phyloP scores from a whole-genome alignment of 371 early-diverging fungal genomes.

The Rhizoclosmatium hyalinum region DNA sequence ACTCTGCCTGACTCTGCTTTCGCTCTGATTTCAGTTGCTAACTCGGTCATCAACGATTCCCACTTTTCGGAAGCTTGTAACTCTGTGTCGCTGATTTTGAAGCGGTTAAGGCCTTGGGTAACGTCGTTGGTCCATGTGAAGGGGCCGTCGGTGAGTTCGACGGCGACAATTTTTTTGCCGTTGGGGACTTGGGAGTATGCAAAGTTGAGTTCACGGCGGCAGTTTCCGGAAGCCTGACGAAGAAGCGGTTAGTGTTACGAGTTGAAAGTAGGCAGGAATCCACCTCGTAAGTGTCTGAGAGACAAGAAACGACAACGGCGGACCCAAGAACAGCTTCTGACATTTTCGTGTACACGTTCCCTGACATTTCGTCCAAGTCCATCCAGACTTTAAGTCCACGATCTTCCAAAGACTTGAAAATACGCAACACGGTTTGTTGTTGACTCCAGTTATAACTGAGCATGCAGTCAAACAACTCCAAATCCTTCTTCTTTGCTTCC shows the following conservation, averaged over 20 bases:
- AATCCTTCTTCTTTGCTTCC: background rate
- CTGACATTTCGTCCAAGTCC: conserved; percentile 30
- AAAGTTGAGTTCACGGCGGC: conserved; percentile 40
- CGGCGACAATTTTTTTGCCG: conserved; percentile 30
- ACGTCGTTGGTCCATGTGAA: conserved; percentile 33
- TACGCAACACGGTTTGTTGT: conserved; percentile 11
- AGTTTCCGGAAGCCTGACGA: conserved; percentile 30
- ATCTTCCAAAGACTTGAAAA: conserved; percentile 2
- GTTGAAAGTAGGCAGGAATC: background rate
- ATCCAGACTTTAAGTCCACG: conserved; percentile 28
- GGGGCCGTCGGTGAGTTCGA: conserved; percentile 30
- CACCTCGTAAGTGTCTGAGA: conserved; percentile 21
- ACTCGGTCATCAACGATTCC: conserved; percentile 6
- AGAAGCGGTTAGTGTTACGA: background rate
- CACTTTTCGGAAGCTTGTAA: background rate
- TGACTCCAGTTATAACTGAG: conserved; percentile 26
- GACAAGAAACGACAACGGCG: conserved; percentile 18
- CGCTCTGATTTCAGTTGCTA: conserved; percentile 1
- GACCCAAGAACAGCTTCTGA: conserved; percentile 28
- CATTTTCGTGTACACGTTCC: conserved; percentile 32
- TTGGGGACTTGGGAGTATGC: conserved; percentile 17
- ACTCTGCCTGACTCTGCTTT: too few relatives aligned
- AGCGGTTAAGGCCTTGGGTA: conserved; percentile 17
- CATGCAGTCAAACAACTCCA: conserved; percentile 15
- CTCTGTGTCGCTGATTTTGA: background rate